Base-by-base conservation (phyloP, 805 yeast species). In the Starmerella khaoyaiensis region DNA sequence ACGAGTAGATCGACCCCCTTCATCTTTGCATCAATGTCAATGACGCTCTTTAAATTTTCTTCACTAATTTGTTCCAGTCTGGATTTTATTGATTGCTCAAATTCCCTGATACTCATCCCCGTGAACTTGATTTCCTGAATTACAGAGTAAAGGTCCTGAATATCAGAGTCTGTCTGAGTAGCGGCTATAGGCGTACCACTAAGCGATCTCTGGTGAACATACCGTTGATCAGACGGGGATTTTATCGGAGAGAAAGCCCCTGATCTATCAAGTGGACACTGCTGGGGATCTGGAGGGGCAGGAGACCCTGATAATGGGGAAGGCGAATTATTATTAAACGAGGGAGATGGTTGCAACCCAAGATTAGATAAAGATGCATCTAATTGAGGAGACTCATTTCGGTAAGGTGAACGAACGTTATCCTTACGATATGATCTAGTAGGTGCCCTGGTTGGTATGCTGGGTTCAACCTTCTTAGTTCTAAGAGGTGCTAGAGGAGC, bases 101-200 rank as follows among this genome's bases (percentile, higher is more conserved):
- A 57, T 0, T 67, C 62, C 21, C 63, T 67, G 7, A 81, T 68
- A 44, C 73, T 77, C 51, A 64, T 59, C 2, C 76, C 68, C 21
- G 69, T 69, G 90, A 94, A 87, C 22, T 75, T 72, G 17, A 84
- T 67, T 43, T 80, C 87, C 21, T 78, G 81, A 40, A 86, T 68
- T 15, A 47, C 44, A 11, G 82, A 56, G 42, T 81, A 93, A 33
- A 74, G 77, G 21, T 67, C 62, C 2, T 60, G 57, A 16, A 41
- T 11, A 30, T 9, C 24, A 14, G 24, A 23, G 22, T 33, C 20
- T n/a, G 20, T 31, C 6, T 30, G 31, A 6, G n/a, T 26, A 14
- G 10, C 11, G 4, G 9, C 28, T 5, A 3, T 4, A 8, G 33
- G 41, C 27, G 41, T 26, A 12, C 32, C 41, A 5, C 40, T 32